phyloP scores from a whole-genome alignment of 1,284 basidiomycete genomes.

The Ustilago curta region DNA sequence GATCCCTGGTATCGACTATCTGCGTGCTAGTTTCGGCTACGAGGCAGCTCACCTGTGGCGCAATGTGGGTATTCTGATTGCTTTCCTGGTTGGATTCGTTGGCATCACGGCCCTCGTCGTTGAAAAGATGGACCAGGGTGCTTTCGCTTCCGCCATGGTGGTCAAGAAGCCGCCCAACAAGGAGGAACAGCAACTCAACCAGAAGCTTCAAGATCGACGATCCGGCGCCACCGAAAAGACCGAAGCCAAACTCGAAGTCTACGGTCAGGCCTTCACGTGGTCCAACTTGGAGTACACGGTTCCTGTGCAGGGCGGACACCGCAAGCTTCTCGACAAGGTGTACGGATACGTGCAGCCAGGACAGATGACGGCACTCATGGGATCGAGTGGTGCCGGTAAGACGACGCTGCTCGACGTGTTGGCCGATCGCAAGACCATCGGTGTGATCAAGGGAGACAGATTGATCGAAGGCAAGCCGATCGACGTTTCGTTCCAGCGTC shows the following conservation, averaged over 20 bases:
- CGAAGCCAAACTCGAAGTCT: conserved; percentile 55
- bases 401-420: conserved; percentile 80
- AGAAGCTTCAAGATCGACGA: conserved; percentile 34
- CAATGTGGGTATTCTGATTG: conserved; percentile 71
- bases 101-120: conserved; percentile 56
- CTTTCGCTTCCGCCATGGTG: conserved; percentile 63
- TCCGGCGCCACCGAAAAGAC: conserved; percentile 48
- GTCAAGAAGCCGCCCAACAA: conserved; percentile 57
- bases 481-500: conserved; percentile 79
- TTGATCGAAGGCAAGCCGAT: conserved; percentile 81
- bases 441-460: conserved; percentile 82
- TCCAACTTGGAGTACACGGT: conserved; percentile 71
- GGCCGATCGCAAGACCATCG: conserved; percentile 81
- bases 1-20: conserved; percentile 72
- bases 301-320: conserved; percentile 73
- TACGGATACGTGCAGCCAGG: conserved; percentile 84
- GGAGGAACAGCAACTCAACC: conserved; percentile 48
- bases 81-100: conserved; percentile 62
- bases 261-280: conserved; percentile 70
- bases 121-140: conserved; percentile 53
- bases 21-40: conserved; percentile 77
- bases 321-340: conserved; percentile 80
- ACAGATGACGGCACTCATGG: conserved; percentile 79
- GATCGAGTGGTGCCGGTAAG: conserved; percentile 79
- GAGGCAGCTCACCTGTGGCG: conserved; percentile 72